Conservation (phyloP, 1,139 yeast species). For the Scheffersomyces quercinus region DNA sequence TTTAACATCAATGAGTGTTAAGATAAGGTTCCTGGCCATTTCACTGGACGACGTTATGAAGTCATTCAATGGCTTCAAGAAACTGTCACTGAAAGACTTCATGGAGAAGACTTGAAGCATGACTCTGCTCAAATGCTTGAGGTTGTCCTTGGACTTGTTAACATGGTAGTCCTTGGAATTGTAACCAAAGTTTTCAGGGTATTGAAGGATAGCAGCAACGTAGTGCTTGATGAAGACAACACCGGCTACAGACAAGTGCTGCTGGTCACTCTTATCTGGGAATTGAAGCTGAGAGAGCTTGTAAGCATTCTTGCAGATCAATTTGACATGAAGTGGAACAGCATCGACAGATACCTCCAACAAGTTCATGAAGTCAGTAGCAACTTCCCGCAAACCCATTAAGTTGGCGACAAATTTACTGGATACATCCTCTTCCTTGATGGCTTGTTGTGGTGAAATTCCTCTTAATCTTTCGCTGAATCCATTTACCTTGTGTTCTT, state of each 20-base stretch:
- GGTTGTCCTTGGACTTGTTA: constrained; percentile 48
- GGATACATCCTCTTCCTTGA: constrained; percentile 74
- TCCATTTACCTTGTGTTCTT: constrained; percentile 50
- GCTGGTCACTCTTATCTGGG: constrained; percentile 53
- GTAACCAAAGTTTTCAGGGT: constrained; percentile 66
- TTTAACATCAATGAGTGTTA: constrained; percentile 52
- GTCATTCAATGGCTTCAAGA: constrained; percentile 78
- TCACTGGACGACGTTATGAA: constrained; percentile 56
- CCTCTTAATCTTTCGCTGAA: constrained; percentile 24
- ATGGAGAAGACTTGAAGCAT: constrained; percentile 66
- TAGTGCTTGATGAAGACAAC: constrained; percentile 65
- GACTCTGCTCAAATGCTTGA: constrained; percentile 59
- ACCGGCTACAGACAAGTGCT: constrained; percentile 68
- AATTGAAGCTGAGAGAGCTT: constrained; percentile 39
- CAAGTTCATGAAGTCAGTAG: constrained; percentile 56
- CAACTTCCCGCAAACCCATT: constrained; percentile 69
- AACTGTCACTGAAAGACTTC: constrained; percentile 70
- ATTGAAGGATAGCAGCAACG: constrained; percentile 62
- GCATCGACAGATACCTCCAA: constrained; percentile 36
- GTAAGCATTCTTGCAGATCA: constrained; percentile 39
- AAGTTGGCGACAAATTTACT: constrained; percentile 69
- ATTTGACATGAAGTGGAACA: constrained; percentile 63
- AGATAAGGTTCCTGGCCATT: constrained; percentile 44
- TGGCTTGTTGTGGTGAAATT: constrained; percentile 66
- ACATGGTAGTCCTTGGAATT: constrained; percentile 27